phyloP scores from a whole-genome alignment of 2,329 filamentous ascomycete species.

The Talaromyces sp. region DNA sequence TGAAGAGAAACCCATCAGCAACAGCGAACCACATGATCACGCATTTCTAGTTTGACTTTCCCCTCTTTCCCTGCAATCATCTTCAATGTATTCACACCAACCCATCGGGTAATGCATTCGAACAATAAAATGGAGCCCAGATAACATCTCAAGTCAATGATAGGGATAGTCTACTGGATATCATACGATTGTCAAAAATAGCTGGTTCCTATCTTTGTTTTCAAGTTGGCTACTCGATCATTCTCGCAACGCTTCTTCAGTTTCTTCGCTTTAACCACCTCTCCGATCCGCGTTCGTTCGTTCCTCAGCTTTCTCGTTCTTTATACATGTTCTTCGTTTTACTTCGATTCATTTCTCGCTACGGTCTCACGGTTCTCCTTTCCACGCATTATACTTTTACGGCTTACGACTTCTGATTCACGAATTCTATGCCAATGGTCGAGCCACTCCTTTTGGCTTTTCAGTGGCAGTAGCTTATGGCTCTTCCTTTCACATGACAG shows the following conservation, averaged over 20 bases:
- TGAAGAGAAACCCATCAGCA: background rate
- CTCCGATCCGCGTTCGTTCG: background rate
- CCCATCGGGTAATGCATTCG: background rate
- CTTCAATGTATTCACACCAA: background rate
- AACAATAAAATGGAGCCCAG: background rate
- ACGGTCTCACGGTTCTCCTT: background rate
- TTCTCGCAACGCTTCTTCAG: background rate
- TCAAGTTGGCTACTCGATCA: background rate
- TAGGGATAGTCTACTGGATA: background rate
- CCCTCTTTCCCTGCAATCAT: background rate
- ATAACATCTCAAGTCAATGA: background rate
- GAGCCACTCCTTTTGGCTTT: background rate
- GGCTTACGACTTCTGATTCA: background rate
- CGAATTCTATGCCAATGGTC: background rate
- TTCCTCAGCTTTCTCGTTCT: background rate
- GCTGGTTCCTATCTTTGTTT: background rate
- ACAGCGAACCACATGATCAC: background rate
- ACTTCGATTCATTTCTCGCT: background rate
- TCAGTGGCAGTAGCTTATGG: background rate
- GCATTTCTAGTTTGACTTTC: background rate
- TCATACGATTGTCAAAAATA: background rate
- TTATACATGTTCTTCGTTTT: background rate
- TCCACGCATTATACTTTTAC: background rate
- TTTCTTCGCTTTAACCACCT: too few relatives aligned
- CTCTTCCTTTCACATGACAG: background rate